Conservation (phyloP, 1,284 basidiomycete genomes). For the Malassezia globosa region DNA sequence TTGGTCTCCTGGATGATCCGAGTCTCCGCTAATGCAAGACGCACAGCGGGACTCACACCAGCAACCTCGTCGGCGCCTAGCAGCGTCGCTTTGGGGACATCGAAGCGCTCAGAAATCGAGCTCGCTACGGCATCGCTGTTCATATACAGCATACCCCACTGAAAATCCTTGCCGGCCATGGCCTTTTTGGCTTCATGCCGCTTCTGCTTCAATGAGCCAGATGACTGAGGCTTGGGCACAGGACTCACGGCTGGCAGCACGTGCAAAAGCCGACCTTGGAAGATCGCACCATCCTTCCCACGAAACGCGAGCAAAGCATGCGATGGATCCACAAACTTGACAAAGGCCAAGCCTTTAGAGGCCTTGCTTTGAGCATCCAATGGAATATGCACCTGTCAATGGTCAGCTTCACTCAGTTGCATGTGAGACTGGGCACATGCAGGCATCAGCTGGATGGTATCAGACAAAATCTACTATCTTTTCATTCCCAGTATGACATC, state of each 20-base stretch:
- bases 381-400: slow-evolving; percentile 66
- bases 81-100: slow-evolving; percentile 72
- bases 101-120: slow-evolving; percentile 69
- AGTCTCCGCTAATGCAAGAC: slow-evolving; percentile 88
- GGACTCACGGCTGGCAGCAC: slow-evolving; percentile 69
- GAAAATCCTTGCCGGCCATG: slow-evolving; percentile 69
- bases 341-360: slow-evolving; percentile 63
- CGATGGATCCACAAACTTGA: slow-evolving; percentile 60
- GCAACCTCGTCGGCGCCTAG: slow-evolving; percentile 52
- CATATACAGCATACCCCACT: slow-evolving; percentile 95
- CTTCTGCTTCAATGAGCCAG: slow-evolving; percentile 52
- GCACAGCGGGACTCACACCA: slow-evolving; percentile 57
- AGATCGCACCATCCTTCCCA: slow-evolving; percentile 68
- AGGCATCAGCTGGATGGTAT: slow-evolving; percentile 2
- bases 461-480: slow-evolving; percentile 41
- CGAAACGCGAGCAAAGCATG: slow-evolving; percentile 67
- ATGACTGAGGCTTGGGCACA: slow-evolving; percentile 28
- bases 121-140: slow-evolving; percentile 83
- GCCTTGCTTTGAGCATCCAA: slow-evolving; percentile 59
- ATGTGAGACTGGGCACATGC: background rate
- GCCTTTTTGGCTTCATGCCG: slow-evolving; percentile 60
- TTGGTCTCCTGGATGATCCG: slow-evolving; percentile 92
- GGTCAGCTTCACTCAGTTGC: slow-evolving; percentile 10
- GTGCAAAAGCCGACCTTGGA: slow-evolving; percentile 84
- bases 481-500: slow-evolving; percentile 38